Percentiles rank a stretch among this genome's conserved stretches.
Conservation (phyloP, 305 asterid genomes). For the Fraxinus albicans region DNA sequence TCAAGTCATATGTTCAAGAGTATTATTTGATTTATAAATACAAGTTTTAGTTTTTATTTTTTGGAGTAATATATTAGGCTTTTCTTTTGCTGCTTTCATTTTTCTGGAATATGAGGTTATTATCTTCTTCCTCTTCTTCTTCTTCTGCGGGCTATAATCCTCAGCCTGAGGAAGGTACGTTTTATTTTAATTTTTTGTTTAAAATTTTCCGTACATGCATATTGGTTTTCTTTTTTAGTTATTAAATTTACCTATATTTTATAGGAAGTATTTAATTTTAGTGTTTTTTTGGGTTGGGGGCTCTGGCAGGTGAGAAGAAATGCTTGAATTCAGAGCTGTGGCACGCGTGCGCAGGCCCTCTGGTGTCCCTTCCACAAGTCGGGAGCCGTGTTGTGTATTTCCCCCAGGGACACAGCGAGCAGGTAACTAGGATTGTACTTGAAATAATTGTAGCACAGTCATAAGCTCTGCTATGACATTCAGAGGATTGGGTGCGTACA, state of each 20-base stretch:
- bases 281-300: constrained; percentile 1
- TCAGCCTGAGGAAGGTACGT: constrained; percentile 73
- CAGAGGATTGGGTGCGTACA: not conserved
- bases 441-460: constrained; percentile 12
- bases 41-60: constrained; percentile 16
- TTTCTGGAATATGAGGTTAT: constrained; percentile 59
- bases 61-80: constrained; percentile 18
- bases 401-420: constrained; percentile 97
- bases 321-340: constrained; percentile 98
- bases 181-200: not conserved
- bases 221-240: constrained; percentile 21
- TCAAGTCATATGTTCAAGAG: constrained; percentile 8
- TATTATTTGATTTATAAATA: constrained; percentile 19
- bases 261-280: constrained; percentile 1
- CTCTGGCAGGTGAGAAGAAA: constrained; percentile 70
- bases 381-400: constrained; percentile 92
- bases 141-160: constrained; percentile 54
- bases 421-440: constrained; percentile 43
- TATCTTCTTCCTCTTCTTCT: constrained; percentile 53
- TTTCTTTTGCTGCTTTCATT: constrained; percentile 23
- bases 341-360: constrained; percentile 98
- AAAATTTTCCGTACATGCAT: not conserved
- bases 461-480: not conserved
- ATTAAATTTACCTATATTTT: not conserved
- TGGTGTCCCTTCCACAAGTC: constrained; percentile 81